phyloP scores from a whole-genome alignment of 2,329 filamentous ascomycete species.

The Cercospora beticola region DNA sequence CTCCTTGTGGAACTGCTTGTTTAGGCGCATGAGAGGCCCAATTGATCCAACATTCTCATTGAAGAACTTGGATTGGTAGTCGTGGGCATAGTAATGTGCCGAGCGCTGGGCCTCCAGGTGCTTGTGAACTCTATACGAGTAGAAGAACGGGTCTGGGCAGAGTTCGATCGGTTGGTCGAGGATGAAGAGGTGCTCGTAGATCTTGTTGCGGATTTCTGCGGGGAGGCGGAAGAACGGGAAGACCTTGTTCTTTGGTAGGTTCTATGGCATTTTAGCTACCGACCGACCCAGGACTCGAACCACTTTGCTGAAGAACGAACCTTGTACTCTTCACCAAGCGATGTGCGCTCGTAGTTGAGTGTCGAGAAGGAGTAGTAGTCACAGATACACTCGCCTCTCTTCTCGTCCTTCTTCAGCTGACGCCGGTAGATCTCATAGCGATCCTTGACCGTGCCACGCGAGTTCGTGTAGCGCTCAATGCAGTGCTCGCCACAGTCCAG shows the following conservation, averaged over 20 bases:
- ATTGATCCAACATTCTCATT: not conserved
- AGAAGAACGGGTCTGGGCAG: conserved; percentile 3
- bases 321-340: not conserved
- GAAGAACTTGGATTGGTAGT: not conserved
- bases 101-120: not conserved
- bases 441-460: not conserved
- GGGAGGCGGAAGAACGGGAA: conserved; percentile 9
- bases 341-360: not conserved
- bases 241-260: not conserved
- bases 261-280: not conserved
- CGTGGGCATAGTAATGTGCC: not conserved
- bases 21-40: not conserved
- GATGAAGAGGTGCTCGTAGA: conserved; percentile 4
- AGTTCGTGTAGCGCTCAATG: not conserved
- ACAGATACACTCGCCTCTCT: not conserved
- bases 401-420: not conserved
- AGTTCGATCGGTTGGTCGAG: conserved; percentile 6
- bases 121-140: not conserved
- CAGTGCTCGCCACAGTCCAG: not conserved
- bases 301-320: not conserved
- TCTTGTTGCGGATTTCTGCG: conserved; percentile 10
- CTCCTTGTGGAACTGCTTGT: not conserved
- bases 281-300: not conserved
- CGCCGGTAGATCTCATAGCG: not conserved
- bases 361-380: not conserved